Conservation (phyloP, 106 monocot species). For the Apostasia ramifera region DNA sequence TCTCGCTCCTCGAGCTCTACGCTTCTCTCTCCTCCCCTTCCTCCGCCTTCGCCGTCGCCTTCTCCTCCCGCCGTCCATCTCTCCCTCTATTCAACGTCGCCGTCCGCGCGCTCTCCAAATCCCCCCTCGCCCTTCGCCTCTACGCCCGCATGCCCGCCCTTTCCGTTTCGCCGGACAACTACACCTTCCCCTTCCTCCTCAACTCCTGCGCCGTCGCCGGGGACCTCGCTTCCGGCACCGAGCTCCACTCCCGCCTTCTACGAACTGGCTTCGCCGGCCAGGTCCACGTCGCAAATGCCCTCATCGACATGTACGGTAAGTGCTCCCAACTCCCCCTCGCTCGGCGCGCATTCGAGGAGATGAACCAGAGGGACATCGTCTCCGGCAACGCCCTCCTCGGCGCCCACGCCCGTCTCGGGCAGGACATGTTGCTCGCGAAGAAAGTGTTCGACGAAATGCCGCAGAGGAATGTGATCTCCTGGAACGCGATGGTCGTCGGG, state of each 20-base stretch:
- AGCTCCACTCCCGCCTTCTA: conserved; percentile 28
- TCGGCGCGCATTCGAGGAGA: conserved; percentile 24
- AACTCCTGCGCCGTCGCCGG: conserved; percentile 25
- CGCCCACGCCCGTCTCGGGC: conserved; percentile 31
- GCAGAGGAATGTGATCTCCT: conserved; percentile 27
- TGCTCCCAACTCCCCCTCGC: conserved; percentile 18
- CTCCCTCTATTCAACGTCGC: conserved; percentile 15
- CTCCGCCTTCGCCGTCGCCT: conserved; percentile 7
- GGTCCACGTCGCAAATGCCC: conserved; percentile 40
- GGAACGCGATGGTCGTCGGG: conserved; percentile 51
- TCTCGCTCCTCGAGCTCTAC: conserved; percentile 4
- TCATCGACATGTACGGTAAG: conserved; percentile 49
- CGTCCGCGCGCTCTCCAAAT: conserved; percentile 9
- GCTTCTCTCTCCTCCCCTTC: conserved; percentile 10
- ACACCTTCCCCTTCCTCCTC: conserved; percentile 46
- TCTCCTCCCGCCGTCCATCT: not conserved
- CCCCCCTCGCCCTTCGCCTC: conserved; percentile 19
- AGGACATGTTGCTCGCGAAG: conserved; percentile 21
- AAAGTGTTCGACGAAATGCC: conserved; percentile 33
- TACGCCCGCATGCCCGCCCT: conserved; percentile 24
- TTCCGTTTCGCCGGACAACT: conserved; percentile 22
- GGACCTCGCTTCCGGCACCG: conserved; percentile 8
- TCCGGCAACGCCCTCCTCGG: conserved; percentile 42
- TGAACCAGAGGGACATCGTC: conserved; percentile 25
- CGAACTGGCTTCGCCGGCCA: conserved; percentile 12